Base-by-base conservation (phyloP, 2,329 filamentous ascomycete genomes). In the Diaporthe batatas region DNA sequence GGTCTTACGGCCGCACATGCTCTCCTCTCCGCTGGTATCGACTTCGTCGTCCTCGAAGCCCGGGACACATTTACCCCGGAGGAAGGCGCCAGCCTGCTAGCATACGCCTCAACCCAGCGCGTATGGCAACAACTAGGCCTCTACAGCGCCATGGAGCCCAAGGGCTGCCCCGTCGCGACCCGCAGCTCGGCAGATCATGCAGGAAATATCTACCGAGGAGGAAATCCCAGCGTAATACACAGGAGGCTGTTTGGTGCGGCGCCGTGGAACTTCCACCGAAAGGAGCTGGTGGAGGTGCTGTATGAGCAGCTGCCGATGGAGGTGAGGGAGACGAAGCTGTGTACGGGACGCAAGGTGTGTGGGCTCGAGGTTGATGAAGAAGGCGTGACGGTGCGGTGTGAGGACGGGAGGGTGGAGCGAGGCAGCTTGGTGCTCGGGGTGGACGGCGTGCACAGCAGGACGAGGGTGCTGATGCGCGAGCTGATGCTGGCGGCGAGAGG, bases 371-470 rank as follows among this genome's bases (percentile, higher is more conserved):
- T 67, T 53, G 68, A 71, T 18, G 42, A 70, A 16, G 23, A 36
- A 32, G 64, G 71, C 42, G 71, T 72, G 36, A 72, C 39, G 53
- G 71, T 72, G 29, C 6, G 39, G 36, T 69, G 64, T 23, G 53
- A 54, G 11, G 71, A 72, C 18, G 71, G 71, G 2, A 55, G 65
- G 47, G 54, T 69, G 1, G 81, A 81, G 73, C 29, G 73, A 0
- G 84, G 82, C 0, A 78, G 81, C 72, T 74, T 86, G 25, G 71
- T 84, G 3, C 77, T 85, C 25, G 84, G 83, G 3, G 82, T 83
- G 25, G 84, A 86, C 71, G 84, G 84, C 8, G 81, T 82, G 2
- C 81, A 83, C 68, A 84, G 83, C 73, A 79, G 39, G 47, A 67
- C 62, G 8, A 67, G 62, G 14, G 39, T 74, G 8, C 78, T 80